These are phyloP conservation scores for Penicillium tannophilum DNA, from an alignment of 495 filamentous ascomycete genomes.

Conservation along the genomic window DNA sequence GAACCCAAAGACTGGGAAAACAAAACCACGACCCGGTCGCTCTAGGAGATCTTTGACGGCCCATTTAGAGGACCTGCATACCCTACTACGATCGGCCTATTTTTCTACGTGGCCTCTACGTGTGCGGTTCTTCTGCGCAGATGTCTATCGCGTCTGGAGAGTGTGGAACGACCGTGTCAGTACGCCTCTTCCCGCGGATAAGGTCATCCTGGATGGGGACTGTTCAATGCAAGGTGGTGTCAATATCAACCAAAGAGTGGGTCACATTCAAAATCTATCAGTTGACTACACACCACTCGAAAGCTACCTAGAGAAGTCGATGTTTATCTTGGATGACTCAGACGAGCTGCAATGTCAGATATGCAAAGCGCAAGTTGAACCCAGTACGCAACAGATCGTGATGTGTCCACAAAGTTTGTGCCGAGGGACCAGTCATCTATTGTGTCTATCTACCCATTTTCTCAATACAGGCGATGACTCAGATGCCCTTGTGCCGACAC, in stretches of 20 bases:
- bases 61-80: conserved; percentile 73
- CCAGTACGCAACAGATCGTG: conserved; percentile 56
- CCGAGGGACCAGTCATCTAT: conserved; percentile 68
- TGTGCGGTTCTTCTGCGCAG: conserved; percentile 74
- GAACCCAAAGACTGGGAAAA: conserved; percentile 22
- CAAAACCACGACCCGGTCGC: conserved; percentile 39
- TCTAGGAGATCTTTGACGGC: conserved; percentile 60
- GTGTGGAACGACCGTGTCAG: conserved; percentile 54
- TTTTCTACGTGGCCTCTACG: conserved; percentile 82
- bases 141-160: conserved; percentile 70
- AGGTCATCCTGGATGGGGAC: conserved; percentile 57
- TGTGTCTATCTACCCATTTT: conserved; percentile 73
- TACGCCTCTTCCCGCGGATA: conserved; percentile 52
- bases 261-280: conserved; percentile 57
- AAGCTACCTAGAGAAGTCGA: conserved; percentile 70
- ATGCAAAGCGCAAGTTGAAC: conserved; percentile 55
- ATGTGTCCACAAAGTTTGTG: conserved; percentile 72
- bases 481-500: conserved; percentile 62
- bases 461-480: conserved; percentile 45
- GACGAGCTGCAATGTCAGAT: conserved; percentile 61
- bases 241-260: conserved; percentile 16
- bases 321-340: conserved; percentile 61
- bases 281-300: conserved; percentile 67
- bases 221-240: conserved; percentile 17
- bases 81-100: conserved; percentile 73